A percentile compares a stretch with the other conserved stretches of the same genome.
phyloP scores from a whole-genome alignment of 306 rosid genomes.

The Acacia melanoxylon region DNA sequence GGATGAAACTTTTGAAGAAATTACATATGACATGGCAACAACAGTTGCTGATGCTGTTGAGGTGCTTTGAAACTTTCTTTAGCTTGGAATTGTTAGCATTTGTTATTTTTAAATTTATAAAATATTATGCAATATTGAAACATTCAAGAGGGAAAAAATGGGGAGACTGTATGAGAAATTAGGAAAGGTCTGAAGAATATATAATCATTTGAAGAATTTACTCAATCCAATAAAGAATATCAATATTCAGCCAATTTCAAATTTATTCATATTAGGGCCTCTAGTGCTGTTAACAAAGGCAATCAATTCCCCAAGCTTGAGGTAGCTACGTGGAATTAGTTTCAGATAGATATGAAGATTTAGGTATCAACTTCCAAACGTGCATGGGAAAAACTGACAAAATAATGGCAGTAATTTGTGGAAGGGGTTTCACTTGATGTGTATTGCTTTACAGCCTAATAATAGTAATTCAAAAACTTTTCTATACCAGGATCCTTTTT shows the following conservation, averaged over 20 bases:
- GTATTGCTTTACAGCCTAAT: too few relatives aligned
- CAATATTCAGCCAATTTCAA: conserved; percentile 5
- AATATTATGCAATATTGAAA: conserved; percentile 8
- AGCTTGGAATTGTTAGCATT: conserved; percentile 27
- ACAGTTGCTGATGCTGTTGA: conserved; percentile 94
- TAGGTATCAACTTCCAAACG: too few relatives aligned
- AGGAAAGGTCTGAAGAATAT: not conserved
- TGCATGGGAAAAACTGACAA: too few relatives aligned
- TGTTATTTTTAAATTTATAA: conserved; percentile 19
- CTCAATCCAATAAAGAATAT: conserved; percentile 1
- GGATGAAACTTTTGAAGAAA: conserved; percentile 98
- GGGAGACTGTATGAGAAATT: conserved; percentile 14
- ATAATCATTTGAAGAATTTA: not conserved
- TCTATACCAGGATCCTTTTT: too few relatives aligned
- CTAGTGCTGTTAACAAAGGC: conserved; percentile 3
- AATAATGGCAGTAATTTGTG: too few relatives aligned
- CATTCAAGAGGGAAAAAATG: not conserved
- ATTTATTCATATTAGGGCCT: conserved; percentile 5
- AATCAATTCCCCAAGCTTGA: not conserved
- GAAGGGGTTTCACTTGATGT: too few relatives aligned
- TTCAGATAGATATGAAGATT: not conserved
- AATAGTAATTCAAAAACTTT: too few relatives aligned
- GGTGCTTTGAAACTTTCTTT: conserved; percentile 48
- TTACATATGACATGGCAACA: conserved; percentile 87
- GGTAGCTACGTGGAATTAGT: conserved; percentile 10